Conservation (phyloP, 768 basidiomycete genomes). For the Phlebiopsis gigantea region DNA sequence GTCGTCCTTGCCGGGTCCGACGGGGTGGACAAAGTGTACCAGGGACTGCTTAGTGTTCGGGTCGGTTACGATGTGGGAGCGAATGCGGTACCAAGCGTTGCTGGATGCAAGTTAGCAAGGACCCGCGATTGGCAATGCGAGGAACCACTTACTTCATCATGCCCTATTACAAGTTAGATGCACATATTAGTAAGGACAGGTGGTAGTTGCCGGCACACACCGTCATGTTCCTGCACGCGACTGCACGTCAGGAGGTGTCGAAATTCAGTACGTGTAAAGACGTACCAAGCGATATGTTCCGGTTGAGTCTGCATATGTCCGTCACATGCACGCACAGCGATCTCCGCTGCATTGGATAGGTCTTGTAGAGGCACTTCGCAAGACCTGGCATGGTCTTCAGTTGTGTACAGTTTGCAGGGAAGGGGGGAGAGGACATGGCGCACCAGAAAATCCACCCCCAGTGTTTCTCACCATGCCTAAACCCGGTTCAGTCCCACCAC, state of each 20-base stretch:
- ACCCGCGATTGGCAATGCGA: neutral
- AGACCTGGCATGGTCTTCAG: constrained; percentile 2
- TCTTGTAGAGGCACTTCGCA: constrained; percentile 15
- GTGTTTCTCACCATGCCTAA: constrained; percentile 17
- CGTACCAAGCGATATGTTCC: constrained; percentile 17
- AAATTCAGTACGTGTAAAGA: neutral
- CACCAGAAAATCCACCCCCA: constrained; percentile 22
- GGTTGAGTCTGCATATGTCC: constrained; percentile 16
- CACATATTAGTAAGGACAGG: neutral
- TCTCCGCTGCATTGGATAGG: constrained; percentile 8
- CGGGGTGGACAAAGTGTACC: constrained; percentile 14
- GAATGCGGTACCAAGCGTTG: constrained; percentile 19
- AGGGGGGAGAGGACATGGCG: neutral
- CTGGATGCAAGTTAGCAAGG: neutral
- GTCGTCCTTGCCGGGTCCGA: constrained; percentile 13
- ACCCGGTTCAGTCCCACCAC: neutral
- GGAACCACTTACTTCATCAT: constrained; percentile 21
- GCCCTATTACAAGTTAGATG: constrained; percentile 9
- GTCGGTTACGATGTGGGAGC: constrained; percentile 4
- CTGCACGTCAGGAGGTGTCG: neutral
- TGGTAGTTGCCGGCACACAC: neutral
- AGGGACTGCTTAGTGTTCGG: constrained; percentile 3
- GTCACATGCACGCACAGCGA: constrained; percentile 15
- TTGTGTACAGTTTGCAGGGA: too few relatives aligned
- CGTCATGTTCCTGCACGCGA: constrained; percentile 13